phyloP scores from a whole-genome alignment of 2,329 filamentous ascomycete genomes.

The Amauroascus verrucosus region DNA sequence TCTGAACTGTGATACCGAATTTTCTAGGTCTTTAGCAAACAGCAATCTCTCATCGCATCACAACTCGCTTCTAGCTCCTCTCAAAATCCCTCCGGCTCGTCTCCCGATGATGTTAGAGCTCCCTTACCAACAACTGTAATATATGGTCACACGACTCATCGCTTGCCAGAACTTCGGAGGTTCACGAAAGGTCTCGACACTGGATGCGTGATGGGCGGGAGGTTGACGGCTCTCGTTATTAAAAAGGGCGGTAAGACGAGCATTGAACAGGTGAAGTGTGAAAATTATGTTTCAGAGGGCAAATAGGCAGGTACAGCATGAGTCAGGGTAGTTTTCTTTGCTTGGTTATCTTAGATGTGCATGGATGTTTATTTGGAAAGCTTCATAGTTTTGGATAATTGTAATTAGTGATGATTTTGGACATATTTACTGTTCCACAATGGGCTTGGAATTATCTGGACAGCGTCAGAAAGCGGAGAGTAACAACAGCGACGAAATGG shows the following conservation, averaged over 20 bases:
- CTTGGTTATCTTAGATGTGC: not conserved
- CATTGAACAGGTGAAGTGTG: slow-evolving; percentile 36
- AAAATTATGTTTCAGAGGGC: slow-evolving; percentile 15
- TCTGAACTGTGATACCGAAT: not conserved
- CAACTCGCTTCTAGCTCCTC: not conserved
- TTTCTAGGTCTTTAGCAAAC: slow-evolving; percentile 42
- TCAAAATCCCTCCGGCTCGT: not conserved
- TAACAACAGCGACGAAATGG: too few relatives aligned
- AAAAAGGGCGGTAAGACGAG: slow-evolving; percentile 43
- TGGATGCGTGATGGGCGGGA: slow-evolving; percentile 64
- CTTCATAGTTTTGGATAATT: not conserved
- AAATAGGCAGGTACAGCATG: not conserved
- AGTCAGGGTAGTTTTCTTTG: not conserved
- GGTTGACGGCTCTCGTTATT: slow-evolving; percentile 68
- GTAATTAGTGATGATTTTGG: not conserved
- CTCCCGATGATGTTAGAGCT: not conserved
- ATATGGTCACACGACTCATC: slow-evolving; percentile 76
- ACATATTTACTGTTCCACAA: too few relatives aligned
- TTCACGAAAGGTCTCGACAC: slow-evolving; percentile 82
- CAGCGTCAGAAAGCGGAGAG: too few relatives aligned
- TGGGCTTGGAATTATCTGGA: too few relatives aligned
- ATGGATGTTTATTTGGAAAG: too few relatives aligned
- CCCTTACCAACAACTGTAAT: slow-evolving; percentile 54
- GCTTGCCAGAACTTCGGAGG: slow-evolving; percentile 54
- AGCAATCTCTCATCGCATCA: slow-evolving; percentile 25